These are phyloP conservation scores for Eucalyptus curtisii DNA, from an alignment of 345 rosid genomes.

Conservation along the genomic window DNA sequence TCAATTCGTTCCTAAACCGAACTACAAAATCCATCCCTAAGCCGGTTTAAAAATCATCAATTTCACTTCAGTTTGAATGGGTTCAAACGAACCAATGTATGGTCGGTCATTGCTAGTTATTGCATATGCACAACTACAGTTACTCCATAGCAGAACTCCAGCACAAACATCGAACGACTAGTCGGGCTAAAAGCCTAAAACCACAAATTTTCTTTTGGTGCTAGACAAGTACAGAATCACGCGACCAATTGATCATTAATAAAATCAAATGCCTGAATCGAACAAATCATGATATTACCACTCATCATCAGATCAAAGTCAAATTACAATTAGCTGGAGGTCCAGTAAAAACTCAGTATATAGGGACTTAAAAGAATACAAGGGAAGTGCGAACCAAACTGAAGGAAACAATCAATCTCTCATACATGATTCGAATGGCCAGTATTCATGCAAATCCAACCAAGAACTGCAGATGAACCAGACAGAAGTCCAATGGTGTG, in stretches of 20 bases:
- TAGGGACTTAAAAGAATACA: neutral
- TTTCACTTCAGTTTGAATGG: neutral
- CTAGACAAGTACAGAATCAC: neutral
- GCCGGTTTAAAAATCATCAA: neutral
- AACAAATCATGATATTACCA: neutral
- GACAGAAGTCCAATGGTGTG: neutral
- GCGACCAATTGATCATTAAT: neutral
- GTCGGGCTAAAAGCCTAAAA: neutral
- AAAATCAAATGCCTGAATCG: neutral
- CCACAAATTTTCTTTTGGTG: neutral
- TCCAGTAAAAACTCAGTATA: neutral
- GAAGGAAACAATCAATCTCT: neutral
- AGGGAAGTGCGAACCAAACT: neutral
- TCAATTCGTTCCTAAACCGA: neutral
- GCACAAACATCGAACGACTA: neutral
- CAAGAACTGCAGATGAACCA: neutral
- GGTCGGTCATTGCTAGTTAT: neutral
- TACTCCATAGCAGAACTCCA: neutral
- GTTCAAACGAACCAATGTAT: neutral
- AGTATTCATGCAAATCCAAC: neutral
- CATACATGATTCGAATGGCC: neutral
- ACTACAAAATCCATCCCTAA: neutral
- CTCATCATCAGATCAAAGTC: neutral
- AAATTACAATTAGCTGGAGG: neutral
- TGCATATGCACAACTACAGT: neutral